Conservation (phyloP, 2,329 filamentous ascomycete species). For the Ciborinia camelliae region DNA sequence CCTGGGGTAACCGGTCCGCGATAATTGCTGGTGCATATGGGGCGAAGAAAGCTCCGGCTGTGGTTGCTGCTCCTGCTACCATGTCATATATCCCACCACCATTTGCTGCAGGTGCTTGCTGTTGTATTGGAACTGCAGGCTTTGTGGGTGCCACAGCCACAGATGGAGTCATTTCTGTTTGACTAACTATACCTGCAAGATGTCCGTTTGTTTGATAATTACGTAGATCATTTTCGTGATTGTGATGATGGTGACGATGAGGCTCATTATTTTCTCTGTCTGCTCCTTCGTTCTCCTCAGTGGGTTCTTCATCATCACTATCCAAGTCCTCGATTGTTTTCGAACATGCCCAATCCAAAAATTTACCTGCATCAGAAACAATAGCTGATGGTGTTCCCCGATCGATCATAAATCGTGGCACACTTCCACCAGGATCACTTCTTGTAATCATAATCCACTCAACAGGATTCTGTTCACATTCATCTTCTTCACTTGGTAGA, state of each 20-base stretch:
- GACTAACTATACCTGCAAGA: constrained; percentile 31
- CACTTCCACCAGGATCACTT: constrained; percentile 69
- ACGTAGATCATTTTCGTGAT: constrained; percentile 36
- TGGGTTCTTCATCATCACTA: constrained; percentile 27
- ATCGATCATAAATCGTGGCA: constrained; percentile 70
- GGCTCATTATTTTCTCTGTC: constrained; percentile 26
- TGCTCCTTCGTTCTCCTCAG: constrained; percentile 24
- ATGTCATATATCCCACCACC: constrained; percentile 54
- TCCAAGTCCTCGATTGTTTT: constrained; percentile 35
- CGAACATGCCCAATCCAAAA: constrained; percentile 63
- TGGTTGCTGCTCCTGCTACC: constrained; percentile 51
- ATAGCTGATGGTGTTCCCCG: constrained; percentile 65
- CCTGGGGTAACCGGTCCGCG: constrained; percentile 34
- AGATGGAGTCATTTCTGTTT: not conserved
- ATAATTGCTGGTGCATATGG: constrained; percentile 35
- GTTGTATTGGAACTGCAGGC: constrained; percentile 3
- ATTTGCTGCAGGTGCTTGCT: constrained; percentile 14
- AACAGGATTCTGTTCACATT: constrained; percentile 58
- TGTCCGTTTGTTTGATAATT: constrained; percentile 36
- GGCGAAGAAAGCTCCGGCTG: constrained; percentile 48
- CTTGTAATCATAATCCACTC: constrained; percentile 75
- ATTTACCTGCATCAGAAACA: constrained; percentile 62
- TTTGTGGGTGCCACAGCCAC: not conserved
- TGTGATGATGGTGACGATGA: constrained; percentile 23
- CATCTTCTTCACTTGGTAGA: constrained; percentile 39